Base-by-base conservation (phyloP, 1,284 basidiomycete species). In the Trametes versicolor region DNA sequence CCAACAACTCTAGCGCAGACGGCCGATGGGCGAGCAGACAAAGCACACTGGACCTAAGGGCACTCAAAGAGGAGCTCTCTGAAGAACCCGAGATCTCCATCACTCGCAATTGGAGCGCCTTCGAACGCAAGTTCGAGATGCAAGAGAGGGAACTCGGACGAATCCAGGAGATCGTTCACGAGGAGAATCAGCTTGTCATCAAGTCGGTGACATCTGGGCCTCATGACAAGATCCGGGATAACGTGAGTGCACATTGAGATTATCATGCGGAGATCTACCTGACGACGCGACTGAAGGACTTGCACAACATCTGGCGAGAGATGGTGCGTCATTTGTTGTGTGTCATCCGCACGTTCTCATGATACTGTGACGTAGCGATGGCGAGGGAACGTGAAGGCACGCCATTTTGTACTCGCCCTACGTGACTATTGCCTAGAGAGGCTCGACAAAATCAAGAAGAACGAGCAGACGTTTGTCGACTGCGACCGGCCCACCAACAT, bases 331-430 rank as follows among this genome's bases (percentile, higher is more conserved):
- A 17, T 21, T 34, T 21, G 19, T 2, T 25, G n/a, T 13, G 21
- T 54, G 17, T n/a, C 2, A 6, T 5, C 41, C 1, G 8, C 15
- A 21, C 12, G 15, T 27, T 34, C 12, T 8, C 23, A 39, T 51
- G 15, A 10, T 59, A 6, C 13, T 5, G 7, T 23, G 41, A 4
- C n/a, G 15, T n/a, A 79, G 78, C 69, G 69, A 17, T 80, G 79
- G 79, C 72, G 74, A 8, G 74, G 77, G 9, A 78, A 74, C 58
- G 78, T 79, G 6, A 79, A 80, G 59, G 74, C 78, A 9, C 66
- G 76, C 6, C 74, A 76, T 36, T 78, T 80, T 54, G 76, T 80
- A 0, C 72, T 79, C 39, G 75, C 78, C 4, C 66, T 81, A 2
- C 72, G 75, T 10, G 78, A 81, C 56, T 74, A 78, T 58, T 81